Base-by-base conservation (phyloP, 441 rosid genomes). In the Adansonia gregorii region DNA sequence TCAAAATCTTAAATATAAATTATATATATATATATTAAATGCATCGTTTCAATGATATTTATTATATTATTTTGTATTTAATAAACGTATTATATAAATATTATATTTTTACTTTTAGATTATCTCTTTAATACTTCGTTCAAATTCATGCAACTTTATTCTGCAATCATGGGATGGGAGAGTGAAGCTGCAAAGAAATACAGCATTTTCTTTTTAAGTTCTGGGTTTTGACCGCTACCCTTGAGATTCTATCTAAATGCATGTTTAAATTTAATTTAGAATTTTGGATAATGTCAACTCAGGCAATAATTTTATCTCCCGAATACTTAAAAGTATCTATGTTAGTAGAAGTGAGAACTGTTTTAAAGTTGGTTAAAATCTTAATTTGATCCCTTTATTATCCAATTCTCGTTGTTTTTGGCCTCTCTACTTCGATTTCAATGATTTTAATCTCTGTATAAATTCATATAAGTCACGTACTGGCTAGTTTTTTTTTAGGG, bases 111-210 rank as follows among this genome's bases (percentile, higher is more conserved):
- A 35, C 41, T 4, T 55, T 72, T 54, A 22, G 4, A 20, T 46
- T 17, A 48, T 68, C 11, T 48, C 22, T 22, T 17, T n/a, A n/a
- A 35, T 35, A 35, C 7, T 56, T 8, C 22, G 51, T 54, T 19
- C 27, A 45, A 10, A 52, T 48, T 35, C 61, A 45, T 19, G 59
- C 73, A 76, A 56, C 80, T 76, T 80, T 71, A 76, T 80, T 76
- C 76, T 49, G 31, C n/a, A 41, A 20, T 6, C 22, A 35, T 35
- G 41, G 41, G 41, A 73, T 73, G 54, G 67, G 12, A 39, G 14
- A 66, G 24, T 6, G 7, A 5, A 9, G 8, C 51, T 41, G 8
- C 72, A 43, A 43, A 67, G 31, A 35, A 22, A 22, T 35, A 35
- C 41, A 35, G 41, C 41, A 35, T 35, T 35, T 35, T 35, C 41